A percentile compares a stretch with the other conserved stretches of the same genome.
phyloP scores from a whole-genome alignment of 176 grass and related monocot genomes.

The Alloteropsis semialata region DNA sequence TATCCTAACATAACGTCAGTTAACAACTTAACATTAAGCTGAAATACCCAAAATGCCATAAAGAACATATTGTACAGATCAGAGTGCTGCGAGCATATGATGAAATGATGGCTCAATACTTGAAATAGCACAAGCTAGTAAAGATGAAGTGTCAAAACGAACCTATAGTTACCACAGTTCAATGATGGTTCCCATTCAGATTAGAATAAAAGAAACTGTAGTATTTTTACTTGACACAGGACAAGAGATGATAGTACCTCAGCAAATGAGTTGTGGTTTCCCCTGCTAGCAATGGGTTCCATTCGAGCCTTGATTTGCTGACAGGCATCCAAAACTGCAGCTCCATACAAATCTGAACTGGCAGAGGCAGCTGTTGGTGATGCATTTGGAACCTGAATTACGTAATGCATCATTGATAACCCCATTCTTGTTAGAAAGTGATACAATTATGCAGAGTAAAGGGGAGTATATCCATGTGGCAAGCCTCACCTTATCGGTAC shows the following conservation, averaged over 20 bases:
- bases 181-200: neutral
- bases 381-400: constrained; percentile 86
- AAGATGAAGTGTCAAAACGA: neutral
- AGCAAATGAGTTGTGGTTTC: constrained; percentile 70
- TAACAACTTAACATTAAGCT: neutral
- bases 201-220: neutral
- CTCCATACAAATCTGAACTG: constrained; percentile 95
- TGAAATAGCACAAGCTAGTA: constrained; percentile 1
- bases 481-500: constrained; percentile 87
- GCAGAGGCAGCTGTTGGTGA: constrained; percentile 93
- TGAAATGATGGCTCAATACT: neutral
- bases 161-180: neutral
- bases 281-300: constrained; percentile 70
- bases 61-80: neutral
- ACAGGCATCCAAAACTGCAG: constrained; percentile 95
- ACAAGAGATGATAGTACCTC: constrained; percentile 57
- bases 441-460: neutral
- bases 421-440: neutral
- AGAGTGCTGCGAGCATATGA: neutral
- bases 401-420: constrained; percentile 1
- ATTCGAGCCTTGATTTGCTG: constrained; percentile 90
- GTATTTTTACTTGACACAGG: neutral
- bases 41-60: neutral
- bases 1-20: neutral
- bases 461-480: neutral